phyloP scores from a whole-genome alignment of 305 asterid genomes.

The Fraxinus greggii region DNA sequence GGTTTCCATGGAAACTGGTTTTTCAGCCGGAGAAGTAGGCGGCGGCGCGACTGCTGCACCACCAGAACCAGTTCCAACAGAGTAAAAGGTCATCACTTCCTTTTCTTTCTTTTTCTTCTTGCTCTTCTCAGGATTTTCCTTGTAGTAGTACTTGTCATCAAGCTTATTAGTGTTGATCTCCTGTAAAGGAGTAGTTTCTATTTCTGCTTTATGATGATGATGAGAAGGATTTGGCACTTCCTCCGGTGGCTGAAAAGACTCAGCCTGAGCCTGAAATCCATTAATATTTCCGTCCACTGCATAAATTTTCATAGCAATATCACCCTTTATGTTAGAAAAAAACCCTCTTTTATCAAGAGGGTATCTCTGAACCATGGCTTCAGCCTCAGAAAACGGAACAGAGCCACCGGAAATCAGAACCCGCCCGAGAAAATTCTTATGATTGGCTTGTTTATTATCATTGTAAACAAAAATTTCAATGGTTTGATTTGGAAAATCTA shows the following conservation, averaged over 20 bases:
- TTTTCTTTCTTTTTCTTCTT: slow-evolving; percentile 63
- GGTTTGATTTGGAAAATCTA: slow-evolving; percentile 38
- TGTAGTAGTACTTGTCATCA: slow-evolving; percentile 28
- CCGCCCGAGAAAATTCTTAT: slow-evolving; percentile 66
- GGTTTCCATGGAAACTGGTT: slow-evolving; percentile 38
- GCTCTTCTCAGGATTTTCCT: slow-evolving; percentile 34
- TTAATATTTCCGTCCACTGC: slow-evolving; percentile 31
- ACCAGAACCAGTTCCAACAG: slow-evolving; percentile 42
- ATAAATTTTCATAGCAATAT: slow-evolving; percentile 61
- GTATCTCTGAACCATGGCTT: slow-evolving; percentile 61
- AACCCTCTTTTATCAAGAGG: slow-evolving; percentile 91
- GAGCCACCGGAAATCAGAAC: slow-evolving; percentile 67
- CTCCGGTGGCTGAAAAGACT: slow-evolving; percentile 25
- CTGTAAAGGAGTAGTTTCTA: slow-evolving; percentile 24
- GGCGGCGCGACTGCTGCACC: slow-evolving; percentile 27
- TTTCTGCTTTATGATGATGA: slow-evolving; percentile 14
- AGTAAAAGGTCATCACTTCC: slow-evolving; percentile 76
- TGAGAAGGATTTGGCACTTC: slow-evolving; percentile 3
- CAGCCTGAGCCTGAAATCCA: slow-evolving; percentile 3
- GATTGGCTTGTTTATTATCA: slow-evolving; percentile 52
- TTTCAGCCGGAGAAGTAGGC: slow-evolving; percentile 28
- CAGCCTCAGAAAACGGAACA: slow-evolving; percentile 60
- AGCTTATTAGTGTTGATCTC: slow-evolving; percentile 29
- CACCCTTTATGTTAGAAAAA: slow-evolving; percentile 79
- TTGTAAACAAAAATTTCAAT: slow-evolving; percentile 65